phyloP scores from a whole-genome alignment of 116 monocot genomes.

The Phalaenopsis hybrid region DNA sequence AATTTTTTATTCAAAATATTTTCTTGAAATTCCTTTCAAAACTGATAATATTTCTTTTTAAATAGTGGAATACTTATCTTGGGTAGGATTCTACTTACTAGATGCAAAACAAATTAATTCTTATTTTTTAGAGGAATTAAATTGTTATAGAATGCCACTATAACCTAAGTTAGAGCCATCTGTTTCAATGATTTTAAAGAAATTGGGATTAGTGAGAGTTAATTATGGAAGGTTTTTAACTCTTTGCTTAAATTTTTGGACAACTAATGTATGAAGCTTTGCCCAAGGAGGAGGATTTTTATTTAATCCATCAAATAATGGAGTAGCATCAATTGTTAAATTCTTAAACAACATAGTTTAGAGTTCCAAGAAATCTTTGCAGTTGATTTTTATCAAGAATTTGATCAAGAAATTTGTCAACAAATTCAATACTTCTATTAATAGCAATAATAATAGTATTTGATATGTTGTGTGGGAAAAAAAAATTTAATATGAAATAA shows the following conservation, averaged over 20 bases:
- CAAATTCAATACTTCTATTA: background rate
- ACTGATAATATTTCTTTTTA: background rate
- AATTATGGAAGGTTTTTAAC: background rate
- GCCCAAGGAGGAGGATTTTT: background rate
- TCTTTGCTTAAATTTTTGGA: background rate
- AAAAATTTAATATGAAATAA: background rate
- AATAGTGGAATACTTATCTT: background rate
- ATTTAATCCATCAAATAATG: background rate
- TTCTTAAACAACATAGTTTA: too few relatives aligned
- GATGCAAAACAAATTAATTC: background rate
- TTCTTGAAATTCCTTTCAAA: background rate
- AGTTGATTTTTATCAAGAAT: background rate
- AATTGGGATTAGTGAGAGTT: background rate
- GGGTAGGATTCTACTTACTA: background rate
- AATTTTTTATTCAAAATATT: background rate
- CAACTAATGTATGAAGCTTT: background rate
- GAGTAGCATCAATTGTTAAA: too few relatives aligned
- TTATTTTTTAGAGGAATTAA: background rate
- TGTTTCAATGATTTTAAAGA: background rate
- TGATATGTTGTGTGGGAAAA: too few relatives aligned
- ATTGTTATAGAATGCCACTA: background rate
- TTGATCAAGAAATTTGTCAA: background rate
- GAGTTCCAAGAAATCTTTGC: background rate
- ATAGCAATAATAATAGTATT: background rate
- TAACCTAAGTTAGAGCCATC: background rate